These are phyloP conservation scores for Aureobasidium sp. DNA, from an alignment of 2,329 filamentous ascomycete species.

Conservation along the genomic window DNA sequence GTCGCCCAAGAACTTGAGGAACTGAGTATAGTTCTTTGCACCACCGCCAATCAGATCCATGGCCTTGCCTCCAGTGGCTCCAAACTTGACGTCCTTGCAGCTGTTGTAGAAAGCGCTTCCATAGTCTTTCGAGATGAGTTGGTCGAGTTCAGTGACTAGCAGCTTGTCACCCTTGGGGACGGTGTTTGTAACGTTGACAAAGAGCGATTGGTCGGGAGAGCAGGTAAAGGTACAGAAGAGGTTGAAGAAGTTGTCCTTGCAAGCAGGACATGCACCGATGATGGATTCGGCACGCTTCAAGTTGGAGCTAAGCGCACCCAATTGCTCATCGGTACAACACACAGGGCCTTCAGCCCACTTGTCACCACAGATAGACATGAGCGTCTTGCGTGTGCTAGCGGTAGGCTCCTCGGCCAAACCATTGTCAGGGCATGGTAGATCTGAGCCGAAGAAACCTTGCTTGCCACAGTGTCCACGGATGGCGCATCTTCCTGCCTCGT, in stretches of 20 bases:
- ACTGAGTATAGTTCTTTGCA: slow-evolving; percentile 78
- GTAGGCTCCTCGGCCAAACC: slow-evolving; percentile 69
- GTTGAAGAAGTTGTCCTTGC: slow-evolving; percentile 98
- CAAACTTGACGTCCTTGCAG: slow-evolving; percentile 98
- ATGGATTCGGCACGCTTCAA: slow-evolving; percentile 81
- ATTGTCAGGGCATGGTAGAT: slow-evolving; percentile 91
- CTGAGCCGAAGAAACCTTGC: slow-evolving; percentile 79
- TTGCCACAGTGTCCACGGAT: slow-evolving; percentile 89
- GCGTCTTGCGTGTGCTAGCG: slow-evolving; percentile 62
- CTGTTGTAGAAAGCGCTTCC: slow-evolving; percentile 88
- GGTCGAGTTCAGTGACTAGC: slow-evolving; percentile 83
- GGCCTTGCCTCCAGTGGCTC: slow-evolving; percentile 83
- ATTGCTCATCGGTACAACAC: slow-evolving; percentile 77
- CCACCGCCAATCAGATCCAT: slow-evolving; percentile 96
- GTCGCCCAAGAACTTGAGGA: slow-evolving; percentile 87
- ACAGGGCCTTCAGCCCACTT: slow-evolving; percentile 80
- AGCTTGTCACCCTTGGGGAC: slow-evolving; percentile 50
- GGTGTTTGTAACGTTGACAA: slow-evolving; percentile 82
- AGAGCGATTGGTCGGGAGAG: slow-evolving; percentile 91
- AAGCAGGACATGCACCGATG: slow-evolving; percentile 89
- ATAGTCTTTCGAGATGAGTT: slow-evolving; percentile 77
- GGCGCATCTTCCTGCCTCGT: slow-evolving; percentile 82
- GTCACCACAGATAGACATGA: slow-evolving; percentile 77
- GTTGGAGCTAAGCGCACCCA: slow-evolving; percentile 74
- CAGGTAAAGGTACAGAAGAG: slow-evolving; percentile 97